These are phyloP conservation scores for Cadophora sp. DNA, from an alignment of 2,329 filamentous ascomycete species.

Conservation along the genomic window DNA sequence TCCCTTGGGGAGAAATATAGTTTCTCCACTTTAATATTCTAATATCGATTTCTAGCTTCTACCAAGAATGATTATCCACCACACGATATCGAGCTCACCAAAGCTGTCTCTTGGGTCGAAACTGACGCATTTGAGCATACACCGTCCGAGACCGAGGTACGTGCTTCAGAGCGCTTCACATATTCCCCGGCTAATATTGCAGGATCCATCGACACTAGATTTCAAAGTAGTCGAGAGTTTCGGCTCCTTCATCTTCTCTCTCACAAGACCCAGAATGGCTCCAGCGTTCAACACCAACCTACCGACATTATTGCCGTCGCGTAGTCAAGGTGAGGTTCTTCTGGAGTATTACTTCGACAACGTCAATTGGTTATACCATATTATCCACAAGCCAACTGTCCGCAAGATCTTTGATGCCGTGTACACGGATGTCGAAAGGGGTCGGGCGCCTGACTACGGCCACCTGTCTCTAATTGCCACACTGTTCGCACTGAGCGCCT, in stretches of 20 bases:
- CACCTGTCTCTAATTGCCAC: slow-evolving; percentile 32
- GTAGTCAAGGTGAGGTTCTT: slow-evolving; percentile 25
- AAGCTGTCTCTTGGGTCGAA: slow-evolving; percentile 28
- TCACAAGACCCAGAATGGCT: slow-evolving; percentile 16
- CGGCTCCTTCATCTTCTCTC: slow-evolving; percentile 26
- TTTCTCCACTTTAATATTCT: background rate
- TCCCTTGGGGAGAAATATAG: background rate
- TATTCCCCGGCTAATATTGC: background rate
- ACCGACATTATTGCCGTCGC: slow-evolving; percentile 27
- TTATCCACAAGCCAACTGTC: slow-evolving; percentile 36
- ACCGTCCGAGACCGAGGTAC: slow-evolving; percentile 18
- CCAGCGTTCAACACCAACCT: slow-evolving; percentile 20
- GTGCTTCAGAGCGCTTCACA: background rate
- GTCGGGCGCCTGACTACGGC: slow-evolving; percentile 25
- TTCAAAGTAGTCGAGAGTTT: slow-evolving; percentile 28
- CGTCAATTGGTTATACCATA: slow-evolving; percentile 37
- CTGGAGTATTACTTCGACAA: slow-evolving; percentile 32
- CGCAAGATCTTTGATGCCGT: slow-evolving; percentile 22
- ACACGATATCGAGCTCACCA: slow-evolving; percentile 26
- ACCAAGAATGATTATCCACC: slow-evolving; percentile 4
- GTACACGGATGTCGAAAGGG: slow-evolving; percentile 29
- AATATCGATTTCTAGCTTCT: background rate
- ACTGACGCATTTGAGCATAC: slow-evolving; percentile 33
- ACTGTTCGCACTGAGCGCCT: slow-evolving; percentile 33
- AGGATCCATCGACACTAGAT: slow-evolving; percentile 16